Evolutionary conservation across 2,329 filamentous ascomycete genomes (phyloP), one percentile per base, ranked within the genome.

Genomic region (Phialophora tarda): DNA sequence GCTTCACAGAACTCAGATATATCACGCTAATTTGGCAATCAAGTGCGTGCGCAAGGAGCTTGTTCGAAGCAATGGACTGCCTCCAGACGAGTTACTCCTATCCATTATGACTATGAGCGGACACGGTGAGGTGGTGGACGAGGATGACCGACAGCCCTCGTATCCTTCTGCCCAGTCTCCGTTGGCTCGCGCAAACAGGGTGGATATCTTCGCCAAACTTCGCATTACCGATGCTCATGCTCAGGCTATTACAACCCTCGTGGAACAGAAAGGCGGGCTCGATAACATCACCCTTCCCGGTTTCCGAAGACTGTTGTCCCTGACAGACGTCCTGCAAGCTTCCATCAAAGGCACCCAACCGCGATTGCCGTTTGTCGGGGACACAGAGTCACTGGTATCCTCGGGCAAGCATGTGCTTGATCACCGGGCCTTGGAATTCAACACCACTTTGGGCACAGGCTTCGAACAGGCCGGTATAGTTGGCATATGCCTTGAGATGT

Each of bases 21-120:
- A 59, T 30, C 56, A 59, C 56, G 44, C 56, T 4, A 47, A 23
- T 4, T 24, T 44, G 21, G 56, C 56, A 12, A 59, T 59, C 56
- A 59, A 59, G 10, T 38, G 34, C 14, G 56, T 59, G 34, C 34
- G 56, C 34, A 41, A 48, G 34, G 56, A 59, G 34, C 56, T 59
- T 21, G 44, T 14, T 12, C 28, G 34, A 47, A 59, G 24, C 23
- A 24, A 41, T 4, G 56, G 34, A 10, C 32, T 24, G 23, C 56
- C 56, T 26, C 44, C 56, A 26, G 56, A 59, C 44, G 28, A 41
- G 17, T 28, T 59, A 11, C 56, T 59, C 2, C 28, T 59, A 21
- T 41, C 56, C 11, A 47, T 59, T 10, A 59, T 59, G 56, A 59
- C 56, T 4, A 17, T 59, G 34, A 59, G 56, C 34, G 56, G 56